A percentile compares a stretch with the other conserved stretches of the same genome.
phyloP scores from a whole-genome alignment of 352 stramenopile species.

The Globisporangium viniferum region DNA sequence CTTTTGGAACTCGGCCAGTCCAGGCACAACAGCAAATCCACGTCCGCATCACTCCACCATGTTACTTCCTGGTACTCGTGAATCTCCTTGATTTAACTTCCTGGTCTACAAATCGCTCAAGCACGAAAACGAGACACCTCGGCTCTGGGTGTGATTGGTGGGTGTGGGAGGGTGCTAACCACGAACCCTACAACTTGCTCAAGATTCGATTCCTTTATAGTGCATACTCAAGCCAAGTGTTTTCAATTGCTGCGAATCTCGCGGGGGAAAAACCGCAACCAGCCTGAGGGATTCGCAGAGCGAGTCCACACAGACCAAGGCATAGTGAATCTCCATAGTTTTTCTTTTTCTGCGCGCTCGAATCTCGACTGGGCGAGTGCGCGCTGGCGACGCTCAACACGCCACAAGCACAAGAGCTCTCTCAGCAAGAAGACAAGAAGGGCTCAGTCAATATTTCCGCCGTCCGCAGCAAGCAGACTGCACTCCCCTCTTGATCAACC shows the following conservation, averaged over 20 bases:
- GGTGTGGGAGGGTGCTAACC: not conserved
- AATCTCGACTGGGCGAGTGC: slow-evolving; percentile 21
- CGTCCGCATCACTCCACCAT: not conserved
- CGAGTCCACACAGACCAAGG: not conserved
- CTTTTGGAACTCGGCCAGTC: not conserved
- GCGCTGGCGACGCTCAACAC: slow-evolving; percentile 10
- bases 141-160: not conserved
- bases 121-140: not conserved
- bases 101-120: not conserved
- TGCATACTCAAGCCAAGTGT: not conserved
- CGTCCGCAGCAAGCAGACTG: not conserved
- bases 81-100: not conserved
- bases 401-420: slow-evolving; percentile 14
- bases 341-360: slow-evolving; percentile 50
- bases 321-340: slow-evolving; percentile 42
- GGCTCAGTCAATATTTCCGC: not conserved
- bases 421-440: not conserved
- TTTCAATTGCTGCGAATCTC: slow-evolving; percentile 14
- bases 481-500: not conserved
- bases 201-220: not conserved
- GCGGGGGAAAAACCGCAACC: not conserved
- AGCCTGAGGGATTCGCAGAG: slow-evolving; percentile 2
- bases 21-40: not conserved
- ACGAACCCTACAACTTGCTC: not conserved
- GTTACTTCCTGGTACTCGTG: not conserved